Percentiles rank a stretch among this genome's conserved stretches.
These are phyloP conservation scores for Didymella pinodella DNA, from an alignment of 2,329 filamentous ascomycete genomes.

Conservation along the genomic window DNA sequence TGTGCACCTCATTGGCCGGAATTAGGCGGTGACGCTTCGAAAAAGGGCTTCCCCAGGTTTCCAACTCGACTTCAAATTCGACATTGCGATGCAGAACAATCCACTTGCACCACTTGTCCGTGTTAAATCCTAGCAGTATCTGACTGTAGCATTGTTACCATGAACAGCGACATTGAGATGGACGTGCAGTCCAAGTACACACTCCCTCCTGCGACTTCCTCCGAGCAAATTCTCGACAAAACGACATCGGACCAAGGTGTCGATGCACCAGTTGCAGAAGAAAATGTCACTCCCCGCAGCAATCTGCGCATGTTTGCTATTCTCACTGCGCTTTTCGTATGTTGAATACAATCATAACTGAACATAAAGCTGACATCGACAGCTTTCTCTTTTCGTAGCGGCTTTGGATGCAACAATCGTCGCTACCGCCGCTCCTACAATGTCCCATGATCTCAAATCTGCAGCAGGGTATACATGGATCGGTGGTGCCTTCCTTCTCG, in stretches of 20 bases:
- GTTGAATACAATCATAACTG: constrained; percentile 9
- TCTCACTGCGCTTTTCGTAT: constrained; percentile 45
- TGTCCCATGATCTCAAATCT: constrained; percentile 69
- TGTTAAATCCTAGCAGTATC: background rate
- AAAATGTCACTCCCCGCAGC: constrained; percentile 30
- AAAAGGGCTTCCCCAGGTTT: constrained; percentile 20
- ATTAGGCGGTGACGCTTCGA: constrained; percentile 1
- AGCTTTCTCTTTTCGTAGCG: constrained; percentile 53
- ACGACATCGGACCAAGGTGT: background rate
- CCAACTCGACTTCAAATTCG: background rate
- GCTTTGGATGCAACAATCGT: constrained; percentile 64
- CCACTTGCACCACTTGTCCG: too few relatives aligned
- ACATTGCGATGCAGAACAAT: background rate
- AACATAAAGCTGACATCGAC: background rate
- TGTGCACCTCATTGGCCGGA: constrained; percentile 1
- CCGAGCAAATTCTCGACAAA: constrained; percentile 5
- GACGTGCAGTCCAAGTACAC: constrained; percentile 4
- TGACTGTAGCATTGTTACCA: background rate
- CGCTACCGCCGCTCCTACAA: constrained; percentile 72
- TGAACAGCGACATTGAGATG: constrained; percentile 14
- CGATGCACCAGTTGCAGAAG: background rate
- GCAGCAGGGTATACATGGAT: constrained; percentile 80
- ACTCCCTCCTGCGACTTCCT: constrained; percentile 1
- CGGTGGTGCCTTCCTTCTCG: constrained; percentile 75
- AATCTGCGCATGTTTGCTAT: constrained; percentile 41